These are phyloP conservation scores for Coniochaeta pulveracea DNA, from an alignment of 2,329 filamentous ascomycete genomes.

Conservation along the genomic window DNA sequence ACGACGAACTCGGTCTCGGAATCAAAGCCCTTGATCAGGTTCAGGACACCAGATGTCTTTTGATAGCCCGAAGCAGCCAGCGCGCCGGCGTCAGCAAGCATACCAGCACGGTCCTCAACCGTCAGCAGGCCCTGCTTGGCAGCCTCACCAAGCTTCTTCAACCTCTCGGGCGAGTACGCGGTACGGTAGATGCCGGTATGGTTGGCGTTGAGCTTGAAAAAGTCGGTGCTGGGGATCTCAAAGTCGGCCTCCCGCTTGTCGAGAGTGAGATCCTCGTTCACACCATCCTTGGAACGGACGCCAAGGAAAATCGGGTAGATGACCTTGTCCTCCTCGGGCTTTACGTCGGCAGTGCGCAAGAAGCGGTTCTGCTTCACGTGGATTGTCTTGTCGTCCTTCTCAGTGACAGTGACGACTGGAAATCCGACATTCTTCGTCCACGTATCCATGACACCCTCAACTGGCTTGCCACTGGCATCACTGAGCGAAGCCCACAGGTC, in stretches of 20 bases:
- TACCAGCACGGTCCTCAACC: conserved; percentile 86
- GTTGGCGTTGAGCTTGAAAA: conserved; percentile 95
- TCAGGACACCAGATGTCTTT: conserved; percentile 81
- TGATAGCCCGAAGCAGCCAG: conserved; percentile 85
- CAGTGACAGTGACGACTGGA: conserved; percentile 79
- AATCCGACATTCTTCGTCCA: conserved; percentile 97
- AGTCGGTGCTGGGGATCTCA: conserved; percentile 68
- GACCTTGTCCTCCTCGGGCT: conserved; percentile 81
- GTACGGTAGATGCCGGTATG: conserved; percentile 90
- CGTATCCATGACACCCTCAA: conserved; percentile 82
- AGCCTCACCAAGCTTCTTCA: conserved; percentile 78
- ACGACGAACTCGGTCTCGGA: conserved; percentile 83
- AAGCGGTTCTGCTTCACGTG: conserved; percentile 92
- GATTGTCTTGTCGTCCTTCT: conserved; percentile 62
- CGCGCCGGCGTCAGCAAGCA: conserved; percentile 88
- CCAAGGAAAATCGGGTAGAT: conserved; percentile 85
- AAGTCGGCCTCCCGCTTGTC: conserved; percentile 62
- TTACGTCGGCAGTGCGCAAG: conserved; percentile 82
- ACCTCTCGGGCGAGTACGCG: conserved; percentile 70
- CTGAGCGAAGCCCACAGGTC: conserved; percentile 85
- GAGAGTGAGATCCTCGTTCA: conserved; percentile 67
- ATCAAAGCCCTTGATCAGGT: conserved; percentile 76
- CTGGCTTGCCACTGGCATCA: conserved; percentile 82
- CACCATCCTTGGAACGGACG: conserved; percentile 70
- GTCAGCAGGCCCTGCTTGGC: conserved; percentile 70